These are phyloP conservation scores for Metrosideros polymorpha DNA, from an alignment of 441 rosid genomes.

Conservation along the genomic window DNA sequence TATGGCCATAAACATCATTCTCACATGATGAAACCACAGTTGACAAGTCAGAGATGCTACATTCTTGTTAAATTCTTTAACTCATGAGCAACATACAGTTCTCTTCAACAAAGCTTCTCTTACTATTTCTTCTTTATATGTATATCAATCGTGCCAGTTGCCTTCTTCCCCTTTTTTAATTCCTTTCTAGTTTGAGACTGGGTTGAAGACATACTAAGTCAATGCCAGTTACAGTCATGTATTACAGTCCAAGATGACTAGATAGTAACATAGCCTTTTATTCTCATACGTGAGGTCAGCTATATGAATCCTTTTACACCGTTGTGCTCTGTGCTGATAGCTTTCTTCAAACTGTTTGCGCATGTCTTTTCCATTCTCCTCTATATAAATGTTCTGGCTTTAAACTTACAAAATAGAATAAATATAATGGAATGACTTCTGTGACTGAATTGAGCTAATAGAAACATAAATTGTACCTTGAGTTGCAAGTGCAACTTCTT, in stretches of 20 bases:
- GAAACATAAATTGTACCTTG: neutral
- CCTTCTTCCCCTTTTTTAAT: neutral
- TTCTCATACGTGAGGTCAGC: neutral
- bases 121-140: no score
- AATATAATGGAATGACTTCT: neutral
- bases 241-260: neutral
- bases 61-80: neutral
- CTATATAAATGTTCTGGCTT: neutral
- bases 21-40: neutral
- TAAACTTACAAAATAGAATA: neutral
- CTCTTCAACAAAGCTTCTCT: no score
- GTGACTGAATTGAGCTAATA: neutral
- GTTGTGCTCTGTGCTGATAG: neutral
- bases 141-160: no score
- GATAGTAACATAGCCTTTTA: neutral
- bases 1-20: neutral
- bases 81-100: neutral
- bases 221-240: neutral
- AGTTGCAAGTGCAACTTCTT: neutral
- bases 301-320: neutral
- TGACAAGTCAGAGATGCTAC: neutral
- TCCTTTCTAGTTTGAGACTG: neutral
- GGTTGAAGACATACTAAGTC: neutral
- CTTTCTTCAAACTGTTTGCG: neutral
- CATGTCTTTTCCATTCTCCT: neutral